Conservation (phyloP, 1,139 yeast species). For the Kodamaea sp. region DNA sequence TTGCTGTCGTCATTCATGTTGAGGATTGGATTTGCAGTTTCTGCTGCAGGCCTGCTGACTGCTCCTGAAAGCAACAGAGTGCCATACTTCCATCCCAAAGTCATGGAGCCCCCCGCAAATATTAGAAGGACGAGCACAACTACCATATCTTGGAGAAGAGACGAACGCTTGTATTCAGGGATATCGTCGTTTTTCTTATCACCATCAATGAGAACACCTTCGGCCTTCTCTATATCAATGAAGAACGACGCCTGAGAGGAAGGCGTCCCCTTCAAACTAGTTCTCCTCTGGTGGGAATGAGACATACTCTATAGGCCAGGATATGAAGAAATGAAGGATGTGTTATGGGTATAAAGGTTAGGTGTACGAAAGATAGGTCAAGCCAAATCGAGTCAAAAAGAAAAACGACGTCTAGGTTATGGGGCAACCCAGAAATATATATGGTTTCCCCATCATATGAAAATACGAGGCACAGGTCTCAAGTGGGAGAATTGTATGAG, state of each 20-base stretch:
- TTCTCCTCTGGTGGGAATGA: constrained; percentile 13
- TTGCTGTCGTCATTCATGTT: constrained; percentile 8
- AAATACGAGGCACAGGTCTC: too few relatives aligned
- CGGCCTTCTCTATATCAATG: constrained; percentile 19
- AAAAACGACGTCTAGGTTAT: too few relatives aligned
- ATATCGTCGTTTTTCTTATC: constrained; percentile 1
- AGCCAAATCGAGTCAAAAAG: too few relatives aligned
- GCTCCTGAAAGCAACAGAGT: not conserved
- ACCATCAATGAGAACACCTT: not conserved
- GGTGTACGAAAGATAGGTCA: too few relatives aligned
- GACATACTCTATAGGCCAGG: too few relatives aligned
- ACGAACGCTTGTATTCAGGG: too few relatives aligned
- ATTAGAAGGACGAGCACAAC: constrained; percentile 3
- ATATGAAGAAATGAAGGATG: too few relatives aligned
- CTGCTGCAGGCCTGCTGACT: constrained; percentile 1
- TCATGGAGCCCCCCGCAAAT: not conserved
- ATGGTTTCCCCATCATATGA: too few relatives aligned
- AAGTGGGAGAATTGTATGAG: too few relatives aligned
- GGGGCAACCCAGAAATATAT: too few relatives aligned
- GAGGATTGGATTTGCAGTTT: constrained; percentile 9
- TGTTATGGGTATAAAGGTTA: too few relatives aligned
- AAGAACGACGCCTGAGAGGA: constrained; percentile 15
- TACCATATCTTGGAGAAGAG: constrained; percentile 2
- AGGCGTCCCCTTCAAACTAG: constrained; percentile 7
- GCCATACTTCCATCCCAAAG: constrained; percentile 1